These are phyloP conservation scores for Leptosphaerulina australis DNA, from an alignment of 2,329 filamentous ascomycete species.

Conservation along the genomic window DNA sequence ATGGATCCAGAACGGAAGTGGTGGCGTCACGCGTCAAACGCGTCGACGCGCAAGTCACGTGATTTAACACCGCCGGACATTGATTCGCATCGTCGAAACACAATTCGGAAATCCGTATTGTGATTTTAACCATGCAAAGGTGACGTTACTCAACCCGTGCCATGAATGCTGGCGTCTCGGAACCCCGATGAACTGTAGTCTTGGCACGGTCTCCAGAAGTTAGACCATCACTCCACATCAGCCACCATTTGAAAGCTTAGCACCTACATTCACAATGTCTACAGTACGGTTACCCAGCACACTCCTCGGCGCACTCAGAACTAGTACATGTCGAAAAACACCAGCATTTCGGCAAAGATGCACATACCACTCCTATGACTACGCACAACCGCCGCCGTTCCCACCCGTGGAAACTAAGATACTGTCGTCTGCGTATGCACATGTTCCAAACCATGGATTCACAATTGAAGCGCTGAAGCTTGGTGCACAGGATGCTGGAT, in stretches of 20 bases:
- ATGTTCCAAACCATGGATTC: conserved; percentile 85
- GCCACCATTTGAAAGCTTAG: conserved; percentile 13
- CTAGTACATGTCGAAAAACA: conserved; percentile 26
- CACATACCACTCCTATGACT: conserved; percentile 47
- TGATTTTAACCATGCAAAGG: neutral
- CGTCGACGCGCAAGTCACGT: conserved; percentile 17
- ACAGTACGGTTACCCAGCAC: conserved; percentile 33
- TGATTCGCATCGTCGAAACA: no score
- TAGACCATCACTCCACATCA: conserved; percentile 26
- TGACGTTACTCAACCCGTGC: neutral
- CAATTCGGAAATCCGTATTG: no score
- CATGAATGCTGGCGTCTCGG: neutral
- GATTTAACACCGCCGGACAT: no score
- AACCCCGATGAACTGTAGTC: neutral
- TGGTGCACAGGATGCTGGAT: conserved; percentile 83
- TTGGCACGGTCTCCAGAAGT: conserved; percentile 14
- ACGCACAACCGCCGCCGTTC: conserved; percentile 63
- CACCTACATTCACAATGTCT: conserved; percentile 35
- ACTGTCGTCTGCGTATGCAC: conserved; percentile 77
- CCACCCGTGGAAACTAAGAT: conserved; percentile 73
- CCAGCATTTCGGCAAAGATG: conserved; percentile 27
- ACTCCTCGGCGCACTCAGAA: conserved; percentile 33
- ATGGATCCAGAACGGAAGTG: conserved; percentile 5
- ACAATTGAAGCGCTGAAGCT: conserved; percentile 72
- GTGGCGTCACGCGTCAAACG: conserved; percentile 19